Evolutionary conservation across 345 rosid genomes (phyloP).

Genomic region (Streptanthus diversifolius): DNA sequence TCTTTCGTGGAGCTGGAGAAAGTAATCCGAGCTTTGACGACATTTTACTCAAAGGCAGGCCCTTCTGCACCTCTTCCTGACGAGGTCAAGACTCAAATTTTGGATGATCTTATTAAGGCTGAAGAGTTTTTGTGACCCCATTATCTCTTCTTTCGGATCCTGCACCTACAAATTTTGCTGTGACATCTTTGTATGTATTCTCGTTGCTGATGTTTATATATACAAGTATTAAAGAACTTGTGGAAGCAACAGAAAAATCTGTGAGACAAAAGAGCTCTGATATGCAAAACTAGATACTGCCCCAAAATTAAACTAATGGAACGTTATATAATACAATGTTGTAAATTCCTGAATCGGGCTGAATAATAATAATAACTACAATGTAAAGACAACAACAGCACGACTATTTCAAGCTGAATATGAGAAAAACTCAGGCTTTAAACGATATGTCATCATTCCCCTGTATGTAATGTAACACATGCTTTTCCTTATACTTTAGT

Average conservation of each 20-base stretch:
- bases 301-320: background rate
- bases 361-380: slow-evolving; percentile 5
- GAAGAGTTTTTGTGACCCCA: slow-evolving; percentile 61
- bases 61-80: slow-evolving; percentile 81
- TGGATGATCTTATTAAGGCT: slow-evolving; percentile 51
- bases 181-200: slow-evolving; percentile 3
- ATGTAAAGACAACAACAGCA: background rate
- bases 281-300: background rate
- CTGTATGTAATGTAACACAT: background rate
- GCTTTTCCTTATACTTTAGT: background rate
- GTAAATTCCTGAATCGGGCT: background rate
- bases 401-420: background rate
- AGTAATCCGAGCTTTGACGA: slow-evolving; percentile 66
- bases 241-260: background rate
- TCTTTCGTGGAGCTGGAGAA: slow-evolving; percentile 75
- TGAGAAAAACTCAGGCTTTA: slow-evolving; percentile 5
- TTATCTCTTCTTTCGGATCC: background rate
- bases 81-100: slow-evolving; percentile 59
- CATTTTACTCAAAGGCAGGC: slow-evolving; percentile 82
- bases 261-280: background rate
- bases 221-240: background rate
- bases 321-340: slow-evolving; percentile 18
- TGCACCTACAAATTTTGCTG: slow-evolving; percentile 1
- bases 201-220: background rate
- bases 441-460: background rate